These are phyloP conservation scores for Botryotinia calthae DNA, from an alignment of 2,329 filamentous ascomycete species.

Conservation along the genomic window DNA sequence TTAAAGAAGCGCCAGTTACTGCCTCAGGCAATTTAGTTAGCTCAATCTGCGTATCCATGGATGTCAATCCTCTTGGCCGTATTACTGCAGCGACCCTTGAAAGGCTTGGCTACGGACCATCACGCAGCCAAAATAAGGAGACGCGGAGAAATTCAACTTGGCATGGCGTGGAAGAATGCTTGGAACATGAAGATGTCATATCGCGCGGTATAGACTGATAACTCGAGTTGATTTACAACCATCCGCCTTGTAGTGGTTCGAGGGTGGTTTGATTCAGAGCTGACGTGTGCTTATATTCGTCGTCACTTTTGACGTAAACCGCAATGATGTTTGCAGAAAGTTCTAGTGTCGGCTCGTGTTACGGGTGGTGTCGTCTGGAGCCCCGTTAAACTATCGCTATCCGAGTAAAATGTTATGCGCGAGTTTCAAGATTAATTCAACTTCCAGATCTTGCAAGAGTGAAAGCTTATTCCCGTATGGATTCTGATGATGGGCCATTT, in stretches of 20 bases:
- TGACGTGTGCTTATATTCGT: not conserved
- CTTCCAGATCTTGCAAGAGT: not conserved
- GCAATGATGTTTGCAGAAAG: not conserved
- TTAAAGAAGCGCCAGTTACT: not conserved
- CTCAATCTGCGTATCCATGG: not conserved
- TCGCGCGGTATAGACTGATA: not conserved
- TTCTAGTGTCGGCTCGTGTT: not conserved
- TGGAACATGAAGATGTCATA: not conserved
- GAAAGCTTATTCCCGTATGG: not conserved
- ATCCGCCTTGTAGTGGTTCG: not conserved
- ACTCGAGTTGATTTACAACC: not conserved
- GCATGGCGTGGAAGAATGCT: not conserved
- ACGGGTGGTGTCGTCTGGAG: not conserved
- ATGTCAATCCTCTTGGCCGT: not conserved
- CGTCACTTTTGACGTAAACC: not conserved
- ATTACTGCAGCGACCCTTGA: not conserved
- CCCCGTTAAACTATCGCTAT: not conserved
- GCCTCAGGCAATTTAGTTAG: not conserved
- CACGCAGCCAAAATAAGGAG: not conserved
- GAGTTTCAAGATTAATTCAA: not conserved
- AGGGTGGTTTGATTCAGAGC: not conserved
- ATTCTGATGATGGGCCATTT: not conserved
- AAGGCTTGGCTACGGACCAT: not conserved
- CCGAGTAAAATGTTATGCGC: not conserved
- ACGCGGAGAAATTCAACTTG: not conserved